Evolutionary conservation across 257 asterid genomes (phyloP), one percentile per base, ranked within the genome.

Genomic region (Gentiana straminea): DNA sequence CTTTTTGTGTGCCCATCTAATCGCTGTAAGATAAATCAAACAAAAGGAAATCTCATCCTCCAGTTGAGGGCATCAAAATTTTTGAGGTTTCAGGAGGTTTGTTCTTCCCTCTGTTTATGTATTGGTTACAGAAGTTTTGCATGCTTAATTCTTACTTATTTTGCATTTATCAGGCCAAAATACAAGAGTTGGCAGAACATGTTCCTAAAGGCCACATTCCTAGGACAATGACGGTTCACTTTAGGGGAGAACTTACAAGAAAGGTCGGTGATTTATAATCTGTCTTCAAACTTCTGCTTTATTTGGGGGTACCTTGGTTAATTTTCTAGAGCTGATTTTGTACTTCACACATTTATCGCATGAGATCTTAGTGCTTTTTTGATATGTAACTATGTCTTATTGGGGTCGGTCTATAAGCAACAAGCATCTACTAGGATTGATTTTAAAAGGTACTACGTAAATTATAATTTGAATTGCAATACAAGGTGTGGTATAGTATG

Each of bases 131-230:
- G 33, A 9, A 34, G 35, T 32, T 37, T 12, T 10, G 34, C 33
- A n/a, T 34, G 7, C 46, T 41, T 35, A 49, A n/a, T 13, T 24
- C 2, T 33, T 63, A 35, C 58, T 13, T 47, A 48, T 60, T 74
- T 66, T 13, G 45, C 35, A 51, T 58, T 70, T 47, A 61, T 75
- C 86, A 92, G 98, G 97, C 95, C 47, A 92, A 92, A 76, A 79
- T 92, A 67, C 97, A 92, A 76, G 99, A 92, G 64, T 72, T 92
- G 62, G 68, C 99, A 15, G 99, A 92, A 63, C 99, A 92, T 79
- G 99, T 92, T 44, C 99, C 97, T 13, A 88, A 92, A 72, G 97
- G 98, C 59, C 98, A 92, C 68, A 88, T 88, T 63, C 98, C 98
- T 48, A 79, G 97, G 60, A 58, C 88, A 49, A 88, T 85, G 97